Conservation (phyloP, 129 eudicot species). For the Saposhnikovia divaricata region DNA sequence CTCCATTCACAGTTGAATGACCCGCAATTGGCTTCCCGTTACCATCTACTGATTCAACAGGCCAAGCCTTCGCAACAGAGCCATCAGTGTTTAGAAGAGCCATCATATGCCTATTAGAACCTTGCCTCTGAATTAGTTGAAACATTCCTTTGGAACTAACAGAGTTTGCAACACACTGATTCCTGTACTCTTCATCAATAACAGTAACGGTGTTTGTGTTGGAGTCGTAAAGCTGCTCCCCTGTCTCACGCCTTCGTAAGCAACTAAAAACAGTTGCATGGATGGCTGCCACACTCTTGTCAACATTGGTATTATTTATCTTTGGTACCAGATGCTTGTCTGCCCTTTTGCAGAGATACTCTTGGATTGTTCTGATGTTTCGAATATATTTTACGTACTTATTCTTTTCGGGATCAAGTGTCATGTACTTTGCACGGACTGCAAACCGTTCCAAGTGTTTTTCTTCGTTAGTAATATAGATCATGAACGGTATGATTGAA, state of each 20-base stretch:
- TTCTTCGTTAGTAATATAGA: constrained; percentile 63
- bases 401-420: constrained; percentile 66
- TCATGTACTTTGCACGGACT: constrained; percentile 84
- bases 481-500: constrained; percentile 72
- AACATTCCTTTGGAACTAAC: constrained; percentile 50
- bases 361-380: constrained; percentile 61
- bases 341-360: constrained; percentile 63
- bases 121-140: constrained; percentile 64
- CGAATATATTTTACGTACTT: constrained; percentile 59
- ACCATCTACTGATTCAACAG: constrained; percentile 51
- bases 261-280: constrained; percentile 83
- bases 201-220: constrained; percentile 35
- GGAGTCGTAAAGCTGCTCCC: constrained; percentile 49
- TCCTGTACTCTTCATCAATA: constrained; percentile 47
- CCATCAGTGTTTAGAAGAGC: constrained; percentile 84
- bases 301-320: constrained; percentile 62
- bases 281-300: constrained; percentile 68
- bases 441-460: constrained; percentile 82
- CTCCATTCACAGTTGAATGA: constrained; percentile 17
- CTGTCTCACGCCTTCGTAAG: constrained; percentile 45
- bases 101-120: constrained; percentile 79
- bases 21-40: constrained; percentile 44
- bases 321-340: constrained; percentile 70
- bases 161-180: constrained; percentile 45
- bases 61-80: constrained; percentile 98